Percentiles rank a stretch among this genome's conserved stretches.
Evolutionary conservation across 2,329 filamentous ascomycete species (phyloP).

Genomic region (Aspergillus sergii): DNA sequence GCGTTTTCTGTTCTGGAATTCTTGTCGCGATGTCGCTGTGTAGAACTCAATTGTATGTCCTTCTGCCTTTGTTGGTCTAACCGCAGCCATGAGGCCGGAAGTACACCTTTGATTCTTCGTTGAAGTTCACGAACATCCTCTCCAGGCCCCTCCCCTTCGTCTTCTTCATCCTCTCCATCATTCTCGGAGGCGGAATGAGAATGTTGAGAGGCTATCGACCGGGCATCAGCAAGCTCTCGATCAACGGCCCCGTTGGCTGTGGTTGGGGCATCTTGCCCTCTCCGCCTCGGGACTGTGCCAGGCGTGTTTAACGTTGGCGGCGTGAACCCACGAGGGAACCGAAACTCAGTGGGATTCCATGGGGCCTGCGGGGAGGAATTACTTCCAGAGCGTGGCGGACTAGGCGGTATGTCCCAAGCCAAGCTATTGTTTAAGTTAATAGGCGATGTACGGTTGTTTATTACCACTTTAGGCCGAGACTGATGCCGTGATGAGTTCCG

Average conservation of each 20-base stretch:
- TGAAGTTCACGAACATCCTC: slow-evolving; percentile 37
- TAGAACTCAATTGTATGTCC: slow-evolving; percentile 20
- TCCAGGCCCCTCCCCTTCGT: slow-evolving; percentile 21
- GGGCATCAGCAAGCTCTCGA: slow-evolving; percentile 19
- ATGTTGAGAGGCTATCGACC: slow-evolving; percentile 24
- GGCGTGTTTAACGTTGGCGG: slow-evolving; percentile 31
- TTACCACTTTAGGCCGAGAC: slow-evolving; percentile 28
- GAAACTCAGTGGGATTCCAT: slow-evolving; percentile 32
- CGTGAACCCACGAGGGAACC: slow-evolving; percentile 39
- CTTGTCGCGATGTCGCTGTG: slow-evolving; percentile 25
- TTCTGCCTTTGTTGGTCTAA: slow-evolving; percentile 42
- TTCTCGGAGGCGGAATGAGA: slow-evolving; percentile 17
- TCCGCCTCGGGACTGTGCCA: slow-evolving; percentile 25
- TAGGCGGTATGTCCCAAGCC: slow-evolving; percentile 40
- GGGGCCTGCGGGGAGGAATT: slow-evolving; percentile 28
- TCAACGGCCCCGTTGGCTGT: slow-evolving; percentile 18
- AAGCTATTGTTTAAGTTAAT: slow-evolving; percentile 10
- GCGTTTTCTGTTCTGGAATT: slow-evolving; percentile 26
- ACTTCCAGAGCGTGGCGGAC: slow-evolving; percentile 44
- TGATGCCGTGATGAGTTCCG: slow-evolving; percentile 12
- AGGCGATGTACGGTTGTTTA: slow-evolving; percentile 25
- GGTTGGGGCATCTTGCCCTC: slow-evolving; percentile 16
- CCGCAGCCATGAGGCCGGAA: slow-evolving; percentile 52
- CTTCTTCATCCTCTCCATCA: slow-evolving; percentile 12
- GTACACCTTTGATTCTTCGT: slow-evolving; percentile 50